Percentiles rank a stretch among this genome's conserved stretches.
These are phyloP conservation scores for Mortierella sp. DNA, from an alignment of 371 early-diverging fungal species.

Conservation along the genomic window DNA sequence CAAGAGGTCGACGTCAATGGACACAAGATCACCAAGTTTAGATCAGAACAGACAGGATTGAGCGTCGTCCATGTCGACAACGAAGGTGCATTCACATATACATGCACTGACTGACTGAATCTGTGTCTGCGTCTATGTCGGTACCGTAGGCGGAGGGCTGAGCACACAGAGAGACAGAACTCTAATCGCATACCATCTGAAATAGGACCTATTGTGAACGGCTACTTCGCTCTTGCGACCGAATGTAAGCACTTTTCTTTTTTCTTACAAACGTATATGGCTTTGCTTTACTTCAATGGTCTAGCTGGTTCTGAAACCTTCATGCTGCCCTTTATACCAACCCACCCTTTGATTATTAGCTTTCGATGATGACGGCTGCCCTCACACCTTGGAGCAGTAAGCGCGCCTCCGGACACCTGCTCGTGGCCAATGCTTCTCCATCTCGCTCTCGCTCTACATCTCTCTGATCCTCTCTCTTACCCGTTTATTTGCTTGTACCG, in stretches of 20 bases:
- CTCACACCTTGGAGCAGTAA: conserved; percentile 79
- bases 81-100: conserved; percentile 60
- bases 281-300: not conserved
- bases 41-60: conserved; percentile 66
- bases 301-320: too few relatives aligned
- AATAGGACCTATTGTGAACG: conserved; percentile 73
- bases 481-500: not conserved
- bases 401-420: too few relatives aligned
- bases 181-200: not conserved
- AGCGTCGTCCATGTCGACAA: conserved; percentile 70
- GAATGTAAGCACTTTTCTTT: conserved; percentile 60
- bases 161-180: not conserved
- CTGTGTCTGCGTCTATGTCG: too few relatives aligned
- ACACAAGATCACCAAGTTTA: conserved; percentile 64
- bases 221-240: conserved; percentile 73
- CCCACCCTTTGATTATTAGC: conserved; percentile 53
- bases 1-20: conserved; percentile 45
- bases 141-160: not conserved
- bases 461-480: not conserved
- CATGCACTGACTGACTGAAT: not conserved
- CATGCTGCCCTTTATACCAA: too few relatives aligned
- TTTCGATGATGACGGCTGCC: conserved; percentile 76
- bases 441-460: not conserved
- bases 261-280: too few relatives aligned
- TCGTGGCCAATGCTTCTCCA: too few relatives aligned